Evolutionary conservation across 768 basidiomycete species (phyloP).

Genomic region (Leccinellum albellum): DNA sequence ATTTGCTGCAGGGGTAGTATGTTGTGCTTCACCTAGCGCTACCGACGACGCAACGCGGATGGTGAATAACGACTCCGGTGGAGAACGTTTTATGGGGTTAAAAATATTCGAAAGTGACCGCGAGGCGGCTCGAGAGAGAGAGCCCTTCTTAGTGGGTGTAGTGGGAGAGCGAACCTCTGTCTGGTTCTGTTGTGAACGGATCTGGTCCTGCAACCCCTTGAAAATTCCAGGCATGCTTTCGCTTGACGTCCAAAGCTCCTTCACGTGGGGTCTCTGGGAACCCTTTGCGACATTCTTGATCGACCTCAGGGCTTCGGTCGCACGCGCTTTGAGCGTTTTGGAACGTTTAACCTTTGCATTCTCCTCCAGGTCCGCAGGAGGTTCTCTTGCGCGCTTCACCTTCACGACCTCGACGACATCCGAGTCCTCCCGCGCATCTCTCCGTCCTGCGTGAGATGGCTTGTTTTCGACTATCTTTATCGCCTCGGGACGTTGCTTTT

Average conservation of each 20-base stretch:
- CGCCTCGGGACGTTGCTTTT: constrained; percentile 29
- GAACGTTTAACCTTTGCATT: constrained; percentile 30
- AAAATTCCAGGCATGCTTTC: constrained; percentile 27
- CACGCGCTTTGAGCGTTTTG: constrained; percentile 44
- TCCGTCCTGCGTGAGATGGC: constrained; percentile 13
- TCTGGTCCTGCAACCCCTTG: constrained; percentile 25
- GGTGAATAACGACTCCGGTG: constrained; percentile 22
- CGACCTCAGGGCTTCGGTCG: constrained; percentile 44
- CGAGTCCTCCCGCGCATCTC: constrained; percentile 42
- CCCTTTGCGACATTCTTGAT: constrained; percentile 42
- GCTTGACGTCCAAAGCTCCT: constrained; percentile 35
- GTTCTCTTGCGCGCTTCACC: constrained; percentile 40
- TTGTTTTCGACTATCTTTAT: constrained; percentile 23
- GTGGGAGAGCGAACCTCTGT: constrained; percentile 10
- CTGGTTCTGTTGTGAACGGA: constrained; percentile 12
- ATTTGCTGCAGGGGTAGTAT: constrained; percentile 1
- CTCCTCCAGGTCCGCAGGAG: constrained; percentile 21
- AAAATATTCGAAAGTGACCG: constrained; percentile 34
- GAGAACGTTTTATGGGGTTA: constrained; percentile 25
- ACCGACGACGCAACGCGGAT: constrained; percentile 24
- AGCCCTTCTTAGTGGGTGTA: constrained; percentile 22
- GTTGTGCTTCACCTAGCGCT: constrained; percentile 16
- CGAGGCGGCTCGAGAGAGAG: constrained; percentile 23
- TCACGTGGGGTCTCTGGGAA: constrained; percentile 36
- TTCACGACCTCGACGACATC: constrained; percentile 62